Conservation (phyloP, 306 rosid species). For the Boehmeria nivea region DNA sequence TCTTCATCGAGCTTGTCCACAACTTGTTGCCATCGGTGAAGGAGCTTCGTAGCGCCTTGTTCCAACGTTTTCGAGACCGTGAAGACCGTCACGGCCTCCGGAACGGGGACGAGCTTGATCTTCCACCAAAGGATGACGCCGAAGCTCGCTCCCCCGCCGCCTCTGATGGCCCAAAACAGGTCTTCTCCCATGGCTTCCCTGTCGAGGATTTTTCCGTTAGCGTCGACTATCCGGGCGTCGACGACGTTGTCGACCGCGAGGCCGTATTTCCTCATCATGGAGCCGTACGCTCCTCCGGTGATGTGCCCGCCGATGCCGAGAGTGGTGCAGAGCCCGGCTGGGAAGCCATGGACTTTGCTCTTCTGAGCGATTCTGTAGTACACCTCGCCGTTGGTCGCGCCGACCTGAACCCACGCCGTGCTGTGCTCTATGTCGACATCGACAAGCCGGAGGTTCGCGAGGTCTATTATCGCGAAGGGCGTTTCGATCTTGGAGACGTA, state of each 20-base stretch:
- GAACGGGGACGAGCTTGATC: slow-evolving; percentile 70
- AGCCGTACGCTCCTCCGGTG: slow-evolving; percentile 77
- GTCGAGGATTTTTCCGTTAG: too few relatives aligned
- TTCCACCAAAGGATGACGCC: slow-evolving; percentile 83
- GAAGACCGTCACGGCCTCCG: slow-evolving; percentile 59
- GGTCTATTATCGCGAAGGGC: slow-evolving; percentile 49
- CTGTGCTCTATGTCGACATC: slow-evolving; percentile 24
- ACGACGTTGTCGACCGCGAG: too few relatives aligned
- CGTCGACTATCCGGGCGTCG: too few relatives aligned
- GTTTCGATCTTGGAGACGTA: slow-evolving; percentile 48
- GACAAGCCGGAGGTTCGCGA: slow-evolving; percentile 29
- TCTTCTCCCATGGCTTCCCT: too few relatives aligned
- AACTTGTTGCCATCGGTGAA: slow-evolving; percentile 60
- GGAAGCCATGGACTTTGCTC: slow-evolving; percentile 57
- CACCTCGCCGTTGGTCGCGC: slow-evolving; percentile 59
- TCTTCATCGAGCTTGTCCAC: slow-evolving; percentile 57
- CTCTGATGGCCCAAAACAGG: slow-evolving; percentile 79
- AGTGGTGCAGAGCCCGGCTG: slow-evolving; percentile 75
- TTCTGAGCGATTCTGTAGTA: slow-evolving; percentile 57
- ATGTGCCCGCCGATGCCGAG: slow-evolving; percentile 80
- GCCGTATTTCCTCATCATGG: too few relatives aligned
- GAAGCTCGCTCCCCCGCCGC: slow-evolving; percentile 87
- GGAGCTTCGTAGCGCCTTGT: slow-evolving; percentile 51
- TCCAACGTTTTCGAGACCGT: slow-evolving; percentile 47
- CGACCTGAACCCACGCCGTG: slow-evolving; percentile 58